Percentiles rank a stretch among this genome's conserved stretches.
Conservation (phyloP, 1,139 yeast species). For the Lodderomyces metapsilosis region DNA sequence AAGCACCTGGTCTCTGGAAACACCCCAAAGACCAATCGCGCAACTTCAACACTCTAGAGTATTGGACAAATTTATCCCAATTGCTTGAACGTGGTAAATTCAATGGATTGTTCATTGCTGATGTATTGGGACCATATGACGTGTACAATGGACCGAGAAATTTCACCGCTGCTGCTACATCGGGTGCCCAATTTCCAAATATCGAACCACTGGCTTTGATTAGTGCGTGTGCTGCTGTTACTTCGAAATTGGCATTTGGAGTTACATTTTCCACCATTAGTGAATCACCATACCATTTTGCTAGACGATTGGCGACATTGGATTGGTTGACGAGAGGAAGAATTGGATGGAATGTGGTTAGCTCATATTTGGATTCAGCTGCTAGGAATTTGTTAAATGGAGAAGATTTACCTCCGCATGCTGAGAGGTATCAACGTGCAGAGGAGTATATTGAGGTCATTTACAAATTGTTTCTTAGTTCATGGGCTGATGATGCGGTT, state of each 20-base stretch:
- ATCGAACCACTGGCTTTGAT: constrained; percentile 43
- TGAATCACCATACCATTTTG: constrained; percentile 43
- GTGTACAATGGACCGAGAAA: constrained; percentile 41
- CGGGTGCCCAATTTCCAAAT: constrained; percentile 45
- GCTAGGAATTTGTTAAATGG: constrained; percentile 36
- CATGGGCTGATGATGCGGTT: constrained; percentile 49
- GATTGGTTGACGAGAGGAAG: constrained; percentile 44
- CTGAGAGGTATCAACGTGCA: constrained; percentile 37
- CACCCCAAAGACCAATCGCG: constrained; percentile 40
- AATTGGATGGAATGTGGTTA: constrained; percentile 46
- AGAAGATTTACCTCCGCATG: constrained; percentile 31
- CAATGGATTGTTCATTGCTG: constrained; percentile 47
- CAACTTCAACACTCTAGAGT: constrained; percentile 37
- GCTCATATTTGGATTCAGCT: constrained; percentile 39
- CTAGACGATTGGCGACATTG: constrained; percentile 40
- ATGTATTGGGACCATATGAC: constrained; percentile 45
- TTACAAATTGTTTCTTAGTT: constrained; percentile 34
- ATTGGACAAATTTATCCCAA: constrained; percentile 47
- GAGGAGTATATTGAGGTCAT: constrained; percentile 42
- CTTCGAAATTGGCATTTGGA: constrained; percentile 39
- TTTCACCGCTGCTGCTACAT: constrained; percentile 32
- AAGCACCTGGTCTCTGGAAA: constrained; percentile 42
- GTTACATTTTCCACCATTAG: constrained; percentile 43
- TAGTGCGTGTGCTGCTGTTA: constrained; percentile 42
- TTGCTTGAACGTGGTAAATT: constrained; percentile 45